phyloP scores from a whole-genome alignment of 768 basidiomycete genomes.

The Daedalea quercina region DNA sequence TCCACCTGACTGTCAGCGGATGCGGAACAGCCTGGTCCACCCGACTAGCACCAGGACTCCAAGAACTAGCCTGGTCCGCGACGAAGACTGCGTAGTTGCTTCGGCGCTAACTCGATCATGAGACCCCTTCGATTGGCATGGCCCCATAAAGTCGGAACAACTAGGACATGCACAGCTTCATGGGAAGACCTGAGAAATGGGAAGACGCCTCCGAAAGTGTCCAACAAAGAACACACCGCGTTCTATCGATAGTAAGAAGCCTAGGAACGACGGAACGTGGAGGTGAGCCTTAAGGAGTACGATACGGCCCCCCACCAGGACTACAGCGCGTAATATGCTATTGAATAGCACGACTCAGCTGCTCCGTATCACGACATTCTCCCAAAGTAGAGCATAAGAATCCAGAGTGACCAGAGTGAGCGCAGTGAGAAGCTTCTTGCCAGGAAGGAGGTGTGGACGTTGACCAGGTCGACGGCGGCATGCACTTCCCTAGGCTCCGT shows the following conservation, averaged over 20 bases:
- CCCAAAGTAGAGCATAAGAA: neutral
- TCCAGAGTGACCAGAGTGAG: neutral
- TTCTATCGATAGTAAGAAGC: neutral
- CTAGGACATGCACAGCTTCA: too few relatives aligned
- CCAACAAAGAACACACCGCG: neutral
- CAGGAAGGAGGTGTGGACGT: neutral
- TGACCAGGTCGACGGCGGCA: neutral
- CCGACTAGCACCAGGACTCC: too few relatives aligned
- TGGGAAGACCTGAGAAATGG: too few relatives aligned
- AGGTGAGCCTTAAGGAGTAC: neutral
- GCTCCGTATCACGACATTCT: neutral
- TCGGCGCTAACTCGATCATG: too few relatives aligned
- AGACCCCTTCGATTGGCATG: too few relatives aligned
- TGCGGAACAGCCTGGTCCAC: too few relatives aligned
- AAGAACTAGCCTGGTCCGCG: too few relatives aligned
- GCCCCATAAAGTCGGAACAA: too few relatives aligned
- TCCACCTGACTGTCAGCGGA: too few relatives aligned
- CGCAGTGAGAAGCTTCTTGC: neutral
- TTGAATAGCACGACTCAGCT: neutral
- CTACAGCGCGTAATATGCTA: neutral
- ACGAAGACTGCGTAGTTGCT: too few relatives aligned
- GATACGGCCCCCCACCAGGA: too few relatives aligned
- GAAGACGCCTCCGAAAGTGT: too few relatives aligned
- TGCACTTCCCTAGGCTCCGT: neutral
- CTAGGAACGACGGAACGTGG: neutral